Percentiles rank a stretch among this genome's conserved stretches.
Evolutionary conservation across 495 filamentous ascomycete species (phyloP).

Genomic region (Podospora bellae-mahoneyi): DNA sequence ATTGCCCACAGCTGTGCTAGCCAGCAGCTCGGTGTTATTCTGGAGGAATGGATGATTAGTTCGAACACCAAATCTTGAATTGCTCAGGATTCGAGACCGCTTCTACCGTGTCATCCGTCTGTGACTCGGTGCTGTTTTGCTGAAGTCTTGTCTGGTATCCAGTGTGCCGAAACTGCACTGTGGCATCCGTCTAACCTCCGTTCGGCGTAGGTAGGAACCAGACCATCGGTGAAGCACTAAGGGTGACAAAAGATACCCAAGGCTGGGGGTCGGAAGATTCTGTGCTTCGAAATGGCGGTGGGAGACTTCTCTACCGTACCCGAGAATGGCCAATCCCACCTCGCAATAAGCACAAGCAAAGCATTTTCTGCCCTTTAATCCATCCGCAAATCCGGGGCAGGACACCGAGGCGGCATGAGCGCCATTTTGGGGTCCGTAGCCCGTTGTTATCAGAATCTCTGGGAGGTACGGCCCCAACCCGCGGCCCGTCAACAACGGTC

Average conservation of each 20-base stretch:
- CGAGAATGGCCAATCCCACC: slow-evolving; percentile 14
- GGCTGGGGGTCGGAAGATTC: slow-evolving; percentile 1
- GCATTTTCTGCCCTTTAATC: background rate
- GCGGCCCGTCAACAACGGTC: slow-evolving; percentile 35
- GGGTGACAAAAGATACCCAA: slow-evolving; percentile 14
- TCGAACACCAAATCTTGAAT: background rate
- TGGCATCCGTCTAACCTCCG: background rate
- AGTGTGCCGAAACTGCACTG: background rate
- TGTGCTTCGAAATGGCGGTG: slow-evolving; percentile 21
- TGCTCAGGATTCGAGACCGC: background rate
- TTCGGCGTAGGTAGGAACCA: slow-evolving; percentile 5
- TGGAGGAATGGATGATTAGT: background rate
- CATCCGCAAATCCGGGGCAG: slow-evolving; percentile 28
- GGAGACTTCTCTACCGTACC: background rate
- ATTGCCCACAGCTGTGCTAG: background rate
- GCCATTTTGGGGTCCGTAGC: slow-evolving; percentile 24
- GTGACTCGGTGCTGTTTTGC: background rate
- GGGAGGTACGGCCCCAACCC: slow-evolving; percentile 28
- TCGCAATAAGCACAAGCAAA: slow-evolving; percentile 14
- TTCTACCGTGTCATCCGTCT: background rate
- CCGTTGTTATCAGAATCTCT: slow-evolving; percentile 26
- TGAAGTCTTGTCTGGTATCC: background rate
- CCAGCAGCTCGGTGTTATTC: background rate
- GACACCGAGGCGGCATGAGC: slow-evolving; percentile 21
- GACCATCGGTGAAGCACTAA: slow-evolving; percentile 11